Conservation (phyloP, 192 early-diverging fungal genomes). For the Linnemannia hyalina region DNA sequence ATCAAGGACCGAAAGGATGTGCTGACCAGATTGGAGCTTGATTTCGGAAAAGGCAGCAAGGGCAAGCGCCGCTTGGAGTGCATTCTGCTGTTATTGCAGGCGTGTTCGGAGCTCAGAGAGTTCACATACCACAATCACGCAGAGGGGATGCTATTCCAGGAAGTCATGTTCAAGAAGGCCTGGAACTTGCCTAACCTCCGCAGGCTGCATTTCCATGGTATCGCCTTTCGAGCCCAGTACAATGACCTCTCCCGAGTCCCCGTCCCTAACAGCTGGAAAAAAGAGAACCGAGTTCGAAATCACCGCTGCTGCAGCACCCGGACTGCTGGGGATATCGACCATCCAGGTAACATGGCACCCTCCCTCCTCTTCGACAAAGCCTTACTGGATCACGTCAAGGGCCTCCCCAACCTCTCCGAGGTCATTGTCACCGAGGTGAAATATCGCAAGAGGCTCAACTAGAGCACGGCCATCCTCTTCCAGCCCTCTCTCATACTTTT, state of each 20-base stretch:
- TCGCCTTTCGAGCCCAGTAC: constrained; percentile 30
- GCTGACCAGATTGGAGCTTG: neutral
- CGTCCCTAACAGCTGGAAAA: neutral
- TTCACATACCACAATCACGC: neutral
- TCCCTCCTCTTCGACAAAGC: neutral
- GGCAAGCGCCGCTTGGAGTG: neutral
- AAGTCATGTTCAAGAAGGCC: constrained; percentile 50
- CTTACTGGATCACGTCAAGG: neutral
- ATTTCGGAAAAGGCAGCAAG: neutral
- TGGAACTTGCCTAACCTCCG: neutral
- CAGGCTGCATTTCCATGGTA: neutral
- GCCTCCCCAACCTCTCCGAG: neutral
- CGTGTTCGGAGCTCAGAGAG: neutral
- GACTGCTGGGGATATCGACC: neutral
- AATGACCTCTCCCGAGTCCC: constrained; percentile 13
- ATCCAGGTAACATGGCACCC: neutral
- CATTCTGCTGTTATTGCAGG: neutral
- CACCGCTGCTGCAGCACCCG: neutral
- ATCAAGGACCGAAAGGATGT: neutral
- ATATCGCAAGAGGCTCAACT: too few species aligned
- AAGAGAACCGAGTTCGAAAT: constrained; percentile 1
- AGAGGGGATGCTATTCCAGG: constrained; percentile 47
- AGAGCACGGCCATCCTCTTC: too few species aligned
- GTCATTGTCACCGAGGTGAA: neutral
- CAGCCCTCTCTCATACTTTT: too few species aligned